Evolutionary conservation across 441 rosid species (phyloP), one percentile per base, ranked within the genome.

Genomic region (Eugenia klotzschiana): DNA sequence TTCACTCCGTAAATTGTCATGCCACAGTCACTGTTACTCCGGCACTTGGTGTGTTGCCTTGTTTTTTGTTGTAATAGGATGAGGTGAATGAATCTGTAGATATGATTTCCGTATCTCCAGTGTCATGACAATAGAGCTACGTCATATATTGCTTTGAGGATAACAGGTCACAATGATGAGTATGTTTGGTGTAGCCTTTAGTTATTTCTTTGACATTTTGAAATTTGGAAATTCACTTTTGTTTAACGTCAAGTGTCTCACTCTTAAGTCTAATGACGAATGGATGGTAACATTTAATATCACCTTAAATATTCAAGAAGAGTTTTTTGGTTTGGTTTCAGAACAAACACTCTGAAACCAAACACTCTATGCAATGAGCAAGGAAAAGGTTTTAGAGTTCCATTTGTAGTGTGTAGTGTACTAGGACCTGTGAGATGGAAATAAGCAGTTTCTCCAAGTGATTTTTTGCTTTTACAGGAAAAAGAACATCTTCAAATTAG

Each of bases 401-500:
- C 25, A 69, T 69, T 69, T 69, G 25, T 20, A 20, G 46, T 20
- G 77, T 69, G 15, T 10, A 20, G 46, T 33, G 77, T n/a, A n/a
- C 14, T 33, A 33, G 77, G 46, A 69, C 77, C 25, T 20, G 46
- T 69, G 12, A 69, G 77, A 37, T 69, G 46, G 46, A 37, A 33
- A 69, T 37, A 43, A 37, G 46, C 41, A 69, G 77, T 69, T 69
- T 69, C 15, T 69, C 46, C 77, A 88, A 12, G 16, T 69, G 51
- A 54, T 80, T 69, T 69, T 46, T n/a, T 86, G n/a, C 80, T 87
- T 86, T 54, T 84, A 56, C 90, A 97, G 99, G 92, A 97, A 97
- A 93, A 97, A 97, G 93, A 97, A 97, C 90, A 97, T 97, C 87
- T 97, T 97, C 90, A 97, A 97, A 89, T 87, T 97, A 89, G 98